Base-by-base conservation (phyloP, 1,284 basidiomycete species). In the Rhodotorula sp. region DNA sequence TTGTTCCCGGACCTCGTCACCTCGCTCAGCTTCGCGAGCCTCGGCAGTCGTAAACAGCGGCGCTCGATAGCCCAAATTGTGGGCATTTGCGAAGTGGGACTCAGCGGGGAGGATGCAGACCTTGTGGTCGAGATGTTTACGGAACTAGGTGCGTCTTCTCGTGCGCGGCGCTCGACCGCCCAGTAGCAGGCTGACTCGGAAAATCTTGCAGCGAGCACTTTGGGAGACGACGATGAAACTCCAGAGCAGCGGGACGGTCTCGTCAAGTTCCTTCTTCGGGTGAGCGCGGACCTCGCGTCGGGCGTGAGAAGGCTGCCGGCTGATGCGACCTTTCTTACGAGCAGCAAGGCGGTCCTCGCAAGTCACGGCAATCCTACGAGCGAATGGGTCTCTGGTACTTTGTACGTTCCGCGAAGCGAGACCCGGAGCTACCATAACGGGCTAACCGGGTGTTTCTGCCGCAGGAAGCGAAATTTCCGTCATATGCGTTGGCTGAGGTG, bases 1-100 rank as follows among this genome's bases (percentile, higher is more conserved):
- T 33, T 70, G 4, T 70, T 70, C 49, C 68, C 68, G 15, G 42
- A 63, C 5, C 60, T 54, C 24, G 60, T 67, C 8, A 59, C 64
- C 1, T 20, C 54, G 7, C 46, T 69, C 18, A 26, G 45, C 6
- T 6, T 64, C 3, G 24, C 46, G 8, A 29, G 53, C 18, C n/a
- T 62, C 14, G 49, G 51, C 24, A 33, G 15, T n/a, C 56, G n/a
- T 12, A 26, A 22, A 24, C 22, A 4, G 22, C 14, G 29, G 57
- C 45, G 3, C 37, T 17, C 17, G 17, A 30, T 54, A 3, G 53
- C 53, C 3, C 22, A 54, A 7, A n/a, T 54, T 4, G 53, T 54
- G 14, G 53, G 53, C 4, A 29, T 54, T 17, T 54, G 53, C 26
- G 53, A 54, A 29, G 26, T 54, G 3, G 53, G 26, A 6, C 14